Percentiles rank a stretch among this genome's conserved stretches.
These are phyloP conservation scores for Termitomyces sp. DNA, from an alignment of 768 basidiomycete species.

Conservation along the genomic window DNA sequence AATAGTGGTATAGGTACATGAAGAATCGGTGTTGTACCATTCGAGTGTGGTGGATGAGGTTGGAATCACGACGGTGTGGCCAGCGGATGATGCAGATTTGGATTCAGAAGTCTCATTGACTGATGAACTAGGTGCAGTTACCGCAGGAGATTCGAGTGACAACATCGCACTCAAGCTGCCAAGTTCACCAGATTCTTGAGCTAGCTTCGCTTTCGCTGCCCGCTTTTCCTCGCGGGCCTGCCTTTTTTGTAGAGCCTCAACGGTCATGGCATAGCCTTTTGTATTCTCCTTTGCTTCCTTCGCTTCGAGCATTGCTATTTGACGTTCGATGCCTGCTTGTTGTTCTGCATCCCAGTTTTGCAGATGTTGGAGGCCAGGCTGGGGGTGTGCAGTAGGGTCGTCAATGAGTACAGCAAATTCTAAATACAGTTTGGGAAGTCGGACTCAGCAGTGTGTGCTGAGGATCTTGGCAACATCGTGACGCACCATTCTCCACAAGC, in stretches of 20 bases:
- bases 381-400: conserved; percentile 55
- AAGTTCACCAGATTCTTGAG: conserved; percentile 6
- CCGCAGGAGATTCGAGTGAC: background rate
- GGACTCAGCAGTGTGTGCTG: conserved; percentile 1
- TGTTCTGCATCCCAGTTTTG: conserved; percentile 51
- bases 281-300: conserved; percentile 45
- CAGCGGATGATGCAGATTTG: conserved; percentile 3
- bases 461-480: background rate
- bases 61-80: conserved; percentile 57
- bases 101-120: conserved; percentile 1
- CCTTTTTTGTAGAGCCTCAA: conserved; percentile 68
- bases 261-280: conserved; percentile 42
- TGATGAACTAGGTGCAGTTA: background rate
- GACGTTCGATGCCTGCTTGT: conserved; percentile 39
- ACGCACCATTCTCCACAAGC: conserved; percentile 75
- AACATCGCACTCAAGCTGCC: conserved; percentile 1
- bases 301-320: conserved; percentile 45
- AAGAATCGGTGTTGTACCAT: conserved; percentile 58
- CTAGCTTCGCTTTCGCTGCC: conserved; percentile 19
- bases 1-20: conserved; percentile 49
- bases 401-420: conserved; percentile 77
- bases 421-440: conserved; percentile 26
- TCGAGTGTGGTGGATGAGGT: conserved; percentile 55
- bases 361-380: conserved; percentile 45
- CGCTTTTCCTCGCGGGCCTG: conserved; percentile 58